phyloP scores from a whole-genome alignment of 345 rosid species.

The Eucalyptus coolabah region DNA sequence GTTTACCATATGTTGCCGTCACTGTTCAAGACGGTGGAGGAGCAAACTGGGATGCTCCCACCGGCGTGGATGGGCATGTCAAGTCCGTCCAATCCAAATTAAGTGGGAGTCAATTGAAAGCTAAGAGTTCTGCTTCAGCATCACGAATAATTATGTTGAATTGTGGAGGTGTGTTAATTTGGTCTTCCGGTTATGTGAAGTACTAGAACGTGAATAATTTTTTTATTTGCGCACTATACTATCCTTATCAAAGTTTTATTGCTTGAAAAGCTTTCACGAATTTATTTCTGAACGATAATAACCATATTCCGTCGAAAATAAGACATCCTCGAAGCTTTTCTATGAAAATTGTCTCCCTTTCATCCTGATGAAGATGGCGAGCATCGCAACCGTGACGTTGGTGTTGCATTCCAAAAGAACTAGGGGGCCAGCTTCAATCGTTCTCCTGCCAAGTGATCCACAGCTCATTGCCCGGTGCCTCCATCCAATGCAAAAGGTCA shows the following conservation, averaged over 20 bases:
- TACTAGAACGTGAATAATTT: not conserved
- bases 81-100: not conserved
- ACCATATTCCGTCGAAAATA: not conserved
- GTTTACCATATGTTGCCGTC: conserved; percentile 64
- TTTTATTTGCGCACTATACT: not conserved
- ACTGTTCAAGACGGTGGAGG: conserved; percentile 58
- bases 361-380: not conserved
- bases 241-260: not conserved
- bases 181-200: not conserved
- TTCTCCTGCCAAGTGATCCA: not conserved
- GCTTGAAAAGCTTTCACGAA: not conserved
- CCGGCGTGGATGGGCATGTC: conserved; percentile 50
- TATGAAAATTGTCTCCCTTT: not conserved
- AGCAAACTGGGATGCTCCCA: conserved; percentile 75
- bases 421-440: not conserved
- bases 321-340: not conserved
- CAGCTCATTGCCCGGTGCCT: not conserved
- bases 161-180: not conserved
- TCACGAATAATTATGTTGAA: not conserved
- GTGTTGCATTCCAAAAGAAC: not conserved
- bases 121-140: not conserved
- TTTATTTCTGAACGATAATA: not conserved
- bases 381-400: not conserved
- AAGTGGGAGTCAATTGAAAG: not conserved
- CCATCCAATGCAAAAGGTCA: not conserved